These are phyloP conservation scores for Citrus medica DNA, from an alignment of 345 rosid genomes.

Conservation along the genomic window DNA sequence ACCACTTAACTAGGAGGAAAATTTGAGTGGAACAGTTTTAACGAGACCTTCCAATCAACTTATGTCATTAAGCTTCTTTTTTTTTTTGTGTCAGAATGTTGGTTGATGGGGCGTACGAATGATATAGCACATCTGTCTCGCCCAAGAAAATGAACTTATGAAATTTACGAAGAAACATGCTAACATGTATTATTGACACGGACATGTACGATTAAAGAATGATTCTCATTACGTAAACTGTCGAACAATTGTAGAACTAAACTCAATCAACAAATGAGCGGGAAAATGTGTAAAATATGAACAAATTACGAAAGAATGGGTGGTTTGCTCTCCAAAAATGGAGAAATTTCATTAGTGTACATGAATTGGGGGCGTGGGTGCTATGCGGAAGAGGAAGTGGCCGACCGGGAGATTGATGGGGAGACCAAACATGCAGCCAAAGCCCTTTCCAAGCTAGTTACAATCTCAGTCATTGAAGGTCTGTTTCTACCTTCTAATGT, in stretches of 20 bases:
- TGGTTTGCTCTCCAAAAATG: not conserved
- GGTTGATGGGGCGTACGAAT: not conserved
- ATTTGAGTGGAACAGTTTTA: not conserved
- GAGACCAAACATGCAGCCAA: constrained; percentile 41
- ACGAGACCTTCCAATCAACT: too few relatives aligned
- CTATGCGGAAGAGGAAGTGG: constrained; percentile 28
- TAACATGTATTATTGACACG: not conserved
- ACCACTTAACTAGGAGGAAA: not conserved
- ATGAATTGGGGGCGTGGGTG: not conserved
- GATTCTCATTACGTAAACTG: not conserved
- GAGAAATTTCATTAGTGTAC: not conserved
- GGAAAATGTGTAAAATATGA: not conserved
- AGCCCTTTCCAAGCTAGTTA: constrained; percentile 50
- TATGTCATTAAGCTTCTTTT: too few relatives aligned
- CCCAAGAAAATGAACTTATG: too few relatives aligned
- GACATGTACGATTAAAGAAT: too few relatives aligned
- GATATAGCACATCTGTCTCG: not conserved
- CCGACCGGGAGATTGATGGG: constrained; percentile 33
- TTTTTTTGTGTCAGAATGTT: not conserved
- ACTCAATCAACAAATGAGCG: not conserved
- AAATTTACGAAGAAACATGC: not conserved
- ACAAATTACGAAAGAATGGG: not conserved
- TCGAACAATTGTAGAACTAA: not conserved
- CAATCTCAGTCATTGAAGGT: constrained; percentile 63
- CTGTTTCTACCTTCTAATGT: constrained; percentile 44